Evolutionary conservation across 228 moss, liverwort and hornwort species (phyloP).

Genomic region (Sphagnum fallax): DNA sequence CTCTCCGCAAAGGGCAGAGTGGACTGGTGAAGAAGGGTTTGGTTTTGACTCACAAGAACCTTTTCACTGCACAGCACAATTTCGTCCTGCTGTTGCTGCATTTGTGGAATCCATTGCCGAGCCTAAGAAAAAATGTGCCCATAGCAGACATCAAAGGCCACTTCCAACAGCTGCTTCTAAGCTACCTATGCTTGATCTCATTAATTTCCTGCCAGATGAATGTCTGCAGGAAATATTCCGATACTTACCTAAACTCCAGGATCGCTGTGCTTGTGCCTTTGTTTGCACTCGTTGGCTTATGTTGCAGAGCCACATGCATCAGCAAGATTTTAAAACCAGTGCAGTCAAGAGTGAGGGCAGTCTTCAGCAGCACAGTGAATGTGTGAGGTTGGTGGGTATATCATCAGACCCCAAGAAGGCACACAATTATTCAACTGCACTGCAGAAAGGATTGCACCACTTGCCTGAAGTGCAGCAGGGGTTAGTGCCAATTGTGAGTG

Average conservation of each 20-base stretch:
- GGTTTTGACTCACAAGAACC: constrained; percentile 18
- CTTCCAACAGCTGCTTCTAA: constrained; percentile 4
- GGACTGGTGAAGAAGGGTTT: constrained; percentile 48
- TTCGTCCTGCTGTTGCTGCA: constrained; percentile 28
- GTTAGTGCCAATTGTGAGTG: constrained; percentile 12
- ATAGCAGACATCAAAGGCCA: constrained; percentile 5
- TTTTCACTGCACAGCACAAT: constrained; percentile 1
- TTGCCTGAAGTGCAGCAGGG: constrained; percentile 14
- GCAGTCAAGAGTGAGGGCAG: background rate
- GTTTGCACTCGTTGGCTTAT: constrained; percentile 73
- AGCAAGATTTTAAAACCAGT: constrained; percentile 18
- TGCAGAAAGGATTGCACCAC: constrained; percentile 13
- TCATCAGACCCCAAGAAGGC: too few relatives aligned
- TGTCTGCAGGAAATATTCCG: constrained; percentile 66
- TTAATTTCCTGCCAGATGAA: constrained; percentile 60
- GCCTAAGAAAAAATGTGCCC: constrained; percentile 17
- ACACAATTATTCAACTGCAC: background rate
- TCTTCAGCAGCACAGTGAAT: too few relatives aligned
- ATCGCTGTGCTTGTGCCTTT: constrained; percentile 55
- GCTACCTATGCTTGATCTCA: constrained; percentile 25
- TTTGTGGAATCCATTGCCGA: constrained; percentile 38
- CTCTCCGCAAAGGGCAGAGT: constrained; percentile 53
- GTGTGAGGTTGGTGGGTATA: too few relatives aligned
- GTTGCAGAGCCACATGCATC: constrained; percentile 53
- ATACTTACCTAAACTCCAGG: constrained; percentile 47